These are phyloP conservation scores for Craterostigma plantagineum DNA, from an alignment of 257 asterid species.

Conservation along the genomic window DNA sequence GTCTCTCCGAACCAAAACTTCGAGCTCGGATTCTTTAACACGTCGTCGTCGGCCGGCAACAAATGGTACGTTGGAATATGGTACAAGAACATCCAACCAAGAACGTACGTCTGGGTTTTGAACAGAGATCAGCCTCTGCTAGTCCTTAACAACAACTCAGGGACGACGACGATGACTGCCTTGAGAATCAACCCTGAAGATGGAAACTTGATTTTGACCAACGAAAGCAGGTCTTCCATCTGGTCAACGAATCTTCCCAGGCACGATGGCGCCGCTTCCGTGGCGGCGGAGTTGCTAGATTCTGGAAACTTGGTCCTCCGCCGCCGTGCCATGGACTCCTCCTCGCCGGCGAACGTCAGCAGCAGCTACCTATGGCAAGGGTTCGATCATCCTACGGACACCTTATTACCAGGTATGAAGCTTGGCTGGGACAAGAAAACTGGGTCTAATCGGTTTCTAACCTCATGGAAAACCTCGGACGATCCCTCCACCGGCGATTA, in stretches of 20 bases:
- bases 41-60: constrained; percentile 13
- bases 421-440: constrained; percentile 77
- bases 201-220: constrained; percentile 27
- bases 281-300: constrained; percentile 40
- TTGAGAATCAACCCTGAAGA: constrained; percentile 25
- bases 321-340: constrained; percentile 15
- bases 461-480: constrained; percentile 46
- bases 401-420: constrained; percentile 77
- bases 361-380: constrained; percentile 59
- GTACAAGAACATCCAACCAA: constrained; percentile 25
- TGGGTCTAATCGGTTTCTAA: constrained; percentile 31
- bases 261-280: constrained; percentile 1
- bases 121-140: constrained; percentile 53
- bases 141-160: no score
- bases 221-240: constrained; percentile 17
- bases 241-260: constrained; percentile 43
- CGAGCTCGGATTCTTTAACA: constrained; percentile 58
- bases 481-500: constrained; percentile 68
- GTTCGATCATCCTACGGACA: constrained; percentile 68
- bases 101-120: constrained; percentile 65
- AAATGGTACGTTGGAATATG: constrained; percentile 49
- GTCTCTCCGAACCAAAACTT: constrained; percentile 25
- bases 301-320: constrained; percentile 52
- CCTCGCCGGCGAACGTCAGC: constrained; percentile 8
- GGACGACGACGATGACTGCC: neutral